A percentile compares a stretch with the other conserved stretches of the same genome.
Conservation (phyloP, 306 rosid species). For the Canavalia ensiformis region DNA sequence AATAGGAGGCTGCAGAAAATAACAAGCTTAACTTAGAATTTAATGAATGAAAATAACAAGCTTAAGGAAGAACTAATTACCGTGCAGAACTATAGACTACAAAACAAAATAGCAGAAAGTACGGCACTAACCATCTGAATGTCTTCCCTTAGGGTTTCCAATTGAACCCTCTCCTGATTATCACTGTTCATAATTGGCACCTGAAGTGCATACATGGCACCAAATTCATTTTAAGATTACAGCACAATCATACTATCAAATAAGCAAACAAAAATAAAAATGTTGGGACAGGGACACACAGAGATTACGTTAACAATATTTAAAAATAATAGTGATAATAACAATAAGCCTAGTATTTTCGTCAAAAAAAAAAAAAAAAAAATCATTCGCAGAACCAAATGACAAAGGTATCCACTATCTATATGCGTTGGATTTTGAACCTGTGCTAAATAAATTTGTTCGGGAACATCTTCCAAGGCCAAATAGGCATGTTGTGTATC, state of each 20-base stretch:
- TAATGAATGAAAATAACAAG: conserved; percentile 10
- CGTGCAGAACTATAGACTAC: conserved; percentile 16
- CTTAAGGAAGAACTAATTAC: not conserved
- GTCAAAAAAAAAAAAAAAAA: not conserved
- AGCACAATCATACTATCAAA: conserved; percentile 27
- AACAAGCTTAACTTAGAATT: conserved; percentile 37
- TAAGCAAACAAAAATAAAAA: conserved; percentile 6
- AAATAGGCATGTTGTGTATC: conserved; percentile 49
- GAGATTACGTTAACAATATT: conserved; percentile 11
- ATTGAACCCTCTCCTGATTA: conserved; percentile 71
- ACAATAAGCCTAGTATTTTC: not conserved
- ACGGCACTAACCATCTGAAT: conserved; percentile 65
- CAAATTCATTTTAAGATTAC: conserved; percentile 36
- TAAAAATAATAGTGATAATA: not conserved
- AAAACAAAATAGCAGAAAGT: conserved; percentile 42
- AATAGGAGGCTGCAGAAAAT: conserved; percentile 71
- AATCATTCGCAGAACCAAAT: conserved; percentile 38
- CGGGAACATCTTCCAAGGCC: conserved; percentile 61
- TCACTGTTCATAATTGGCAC: conserved; percentile 74
- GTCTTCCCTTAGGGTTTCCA: conserved; percentile 72
- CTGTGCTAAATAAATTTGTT: conserved; percentile 95
- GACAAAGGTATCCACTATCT: conserved; percentile 30
- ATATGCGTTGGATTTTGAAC: conserved; percentile 52
- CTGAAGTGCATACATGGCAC: conserved; percentile 56
- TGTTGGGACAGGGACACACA: conserved; percentile 9